These are phyloP conservation scores for Cotoneaster glaucophyllus DNA, from an alignment of 306 rosid genomes.

Conservation along the genomic window DNA sequence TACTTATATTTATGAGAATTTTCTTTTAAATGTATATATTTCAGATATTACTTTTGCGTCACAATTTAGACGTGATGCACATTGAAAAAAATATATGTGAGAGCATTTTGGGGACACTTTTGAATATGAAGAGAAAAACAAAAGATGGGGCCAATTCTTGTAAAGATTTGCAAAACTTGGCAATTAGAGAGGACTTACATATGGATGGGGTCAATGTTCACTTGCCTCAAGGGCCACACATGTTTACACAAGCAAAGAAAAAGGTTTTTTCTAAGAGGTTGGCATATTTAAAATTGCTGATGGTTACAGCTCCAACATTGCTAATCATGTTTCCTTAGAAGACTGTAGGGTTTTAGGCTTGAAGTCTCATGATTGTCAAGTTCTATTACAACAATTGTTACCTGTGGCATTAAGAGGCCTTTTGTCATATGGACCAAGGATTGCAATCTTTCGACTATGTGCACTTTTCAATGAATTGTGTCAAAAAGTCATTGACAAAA, in stretches of 20 bases:
- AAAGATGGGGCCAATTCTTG: not conserved
- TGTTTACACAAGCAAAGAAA: not conserved
- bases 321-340: not conserved
- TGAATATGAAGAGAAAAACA: not conserved
- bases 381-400: not conserved
- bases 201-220: not conserved
- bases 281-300: not conserved
- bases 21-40: not conserved
- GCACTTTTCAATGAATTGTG: not conserved
- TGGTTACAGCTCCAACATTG: not conserved
- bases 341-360: not conserved
- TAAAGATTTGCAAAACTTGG: not conserved
- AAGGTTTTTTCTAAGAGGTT: not conserved
- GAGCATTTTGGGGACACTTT: not conserved
- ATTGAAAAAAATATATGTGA: not conserved
- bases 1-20: not conserved
- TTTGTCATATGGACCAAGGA: not conserved
- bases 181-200: not conserved
- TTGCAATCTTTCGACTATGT: not conserved
- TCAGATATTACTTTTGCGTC: not conserved
- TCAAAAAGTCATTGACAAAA: not conserved
- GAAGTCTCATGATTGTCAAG: not conserved
- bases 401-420: not conserved
- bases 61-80: not conserved
- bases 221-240: not conserved